A percentile compares a stretch with the other conserved stretches of the same genome.
Conservation (phyloP, 345 rosid genomes). For the Luvunga scandens region DNA sequence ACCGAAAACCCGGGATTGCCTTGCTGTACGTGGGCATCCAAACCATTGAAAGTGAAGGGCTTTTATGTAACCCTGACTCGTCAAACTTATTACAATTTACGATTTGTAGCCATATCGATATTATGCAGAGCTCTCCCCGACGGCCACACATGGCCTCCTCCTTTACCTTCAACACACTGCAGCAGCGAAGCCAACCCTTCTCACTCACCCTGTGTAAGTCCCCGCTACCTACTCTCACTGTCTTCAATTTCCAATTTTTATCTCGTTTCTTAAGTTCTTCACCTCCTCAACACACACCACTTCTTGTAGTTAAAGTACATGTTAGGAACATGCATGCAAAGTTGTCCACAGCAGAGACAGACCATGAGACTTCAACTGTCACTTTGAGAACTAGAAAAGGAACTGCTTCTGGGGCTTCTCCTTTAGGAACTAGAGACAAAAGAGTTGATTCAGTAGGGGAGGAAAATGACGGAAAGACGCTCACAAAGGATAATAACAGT, state of each 20-base stretch:
- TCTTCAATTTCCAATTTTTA: slow-evolving; percentile 24
- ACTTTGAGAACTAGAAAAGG: slow-evolving; percentile 19
- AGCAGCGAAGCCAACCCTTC: slow-evolving; percentile 24
- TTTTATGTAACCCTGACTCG: not conserved
- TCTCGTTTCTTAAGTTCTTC: slow-evolving; percentile 16
- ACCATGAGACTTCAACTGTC: slow-evolving; percentile 16
- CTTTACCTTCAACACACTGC: slow-evolving; percentile 25
- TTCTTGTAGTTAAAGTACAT: slow-evolving; percentile 11
- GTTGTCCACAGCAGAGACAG: slow-evolving; percentile 24
- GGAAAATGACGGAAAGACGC: slow-evolving; percentile 25
- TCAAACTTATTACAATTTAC: not conserved
- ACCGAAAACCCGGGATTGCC: not conserved
- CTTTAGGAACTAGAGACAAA: slow-evolving; percentile 15
- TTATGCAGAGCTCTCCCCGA: slow-evolving; percentile 15
- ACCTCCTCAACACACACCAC: slow-evolving; percentile 24
- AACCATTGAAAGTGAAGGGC: not conserved
- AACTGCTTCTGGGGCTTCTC: slow-evolving; percentile 28
- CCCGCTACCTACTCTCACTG: slow-evolving; percentile 17
- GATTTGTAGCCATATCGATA: slow-evolving; percentile 10
- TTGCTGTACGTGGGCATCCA: not conserved
- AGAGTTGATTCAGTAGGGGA: slow-evolving; percentile 26
- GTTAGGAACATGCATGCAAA: slow-evolving; percentile 18
- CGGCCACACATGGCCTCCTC: slow-evolving; percentile 65
- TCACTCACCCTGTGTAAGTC: slow-evolving; percentile 30
- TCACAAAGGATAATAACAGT: slow-evolving; percentile 3